These are phyloP conservation scores for Huiozyma naganishii DNA, from an alignment of 805 yeast genomes.

Conservation along the genomic window DNA sequence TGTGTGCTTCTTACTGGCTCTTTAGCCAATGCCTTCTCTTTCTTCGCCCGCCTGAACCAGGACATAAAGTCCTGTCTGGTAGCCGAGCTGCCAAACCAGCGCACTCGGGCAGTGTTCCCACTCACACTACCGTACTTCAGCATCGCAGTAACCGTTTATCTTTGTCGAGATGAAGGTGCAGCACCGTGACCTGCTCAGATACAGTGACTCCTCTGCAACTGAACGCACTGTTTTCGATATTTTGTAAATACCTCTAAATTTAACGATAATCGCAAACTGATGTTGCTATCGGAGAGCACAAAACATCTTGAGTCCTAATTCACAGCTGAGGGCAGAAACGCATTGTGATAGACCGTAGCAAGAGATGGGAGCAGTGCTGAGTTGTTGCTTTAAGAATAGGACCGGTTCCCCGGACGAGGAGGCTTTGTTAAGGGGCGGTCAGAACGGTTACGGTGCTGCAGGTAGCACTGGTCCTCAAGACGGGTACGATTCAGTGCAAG, in stretches of 20 bases:
- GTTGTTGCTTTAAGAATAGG: slow-evolving; percentile 16
- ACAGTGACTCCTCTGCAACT: too few relatives aligned
- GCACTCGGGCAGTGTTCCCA: not conserved
- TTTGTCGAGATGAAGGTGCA: too few relatives aligned
- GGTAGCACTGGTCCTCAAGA: slow-evolving; percentile 4
- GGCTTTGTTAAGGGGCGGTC: slow-evolving; percentile 19
- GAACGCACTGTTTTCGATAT: too few relatives aligned
- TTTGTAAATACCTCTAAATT: too few relatives aligned
- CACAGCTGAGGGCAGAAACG: too few relatives aligned
- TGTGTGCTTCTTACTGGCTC: slow-evolving; percentile 12
- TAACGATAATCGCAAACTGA: too few relatives aligned
- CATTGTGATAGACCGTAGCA: too few relatives aligned
- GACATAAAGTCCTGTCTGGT: slow-evolving; percentile 25
- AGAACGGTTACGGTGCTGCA: slow-evolving; percentile 2
- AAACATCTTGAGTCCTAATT: too few relatives aligned
- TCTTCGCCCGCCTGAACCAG: slow-evolving; percentile 30
- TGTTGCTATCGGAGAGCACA: too few relatives aligned
- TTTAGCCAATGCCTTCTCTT: slow-evolving; percentile 6
- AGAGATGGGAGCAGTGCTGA: slow-evolving; percentile 22
- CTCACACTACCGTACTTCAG: not conserved
- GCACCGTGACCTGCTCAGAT: too few relatives aligned
- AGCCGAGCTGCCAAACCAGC: not conserved
- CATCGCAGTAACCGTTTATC: too few relatives aligned
- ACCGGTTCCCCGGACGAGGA: slow-evolving; percentile 17
- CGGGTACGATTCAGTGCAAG: slow-evolving; percentile 10